Evolutionary conservation across 495 filamentous ascomycete genomes (phyloP), one percentile per base, ranked within the genome.

Genomic region (Penicillium mononematosum): DNA sequence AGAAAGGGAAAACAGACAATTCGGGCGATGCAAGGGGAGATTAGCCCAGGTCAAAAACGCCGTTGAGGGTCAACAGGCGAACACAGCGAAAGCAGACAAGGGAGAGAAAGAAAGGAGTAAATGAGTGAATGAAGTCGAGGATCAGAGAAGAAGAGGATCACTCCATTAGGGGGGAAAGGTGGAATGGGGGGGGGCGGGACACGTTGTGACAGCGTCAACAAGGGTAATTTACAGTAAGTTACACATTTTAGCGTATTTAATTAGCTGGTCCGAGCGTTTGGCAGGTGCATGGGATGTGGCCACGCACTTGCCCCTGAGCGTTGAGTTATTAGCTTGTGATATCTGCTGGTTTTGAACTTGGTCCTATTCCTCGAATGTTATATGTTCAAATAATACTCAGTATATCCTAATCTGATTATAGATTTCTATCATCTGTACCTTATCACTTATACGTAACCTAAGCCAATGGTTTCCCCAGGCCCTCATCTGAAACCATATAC

Each of bases 21-120:
- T 66, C 67, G 50, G 34, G 72, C 68, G 69, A 75, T 58, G 72
- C 69, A 75, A 76, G 70, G 73, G 68, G 69, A 63, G 7, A 55
- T 46, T 53, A 39, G 60, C 72, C 69, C 70, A 69, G 61, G 66
- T 69, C 61, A 55, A 69, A 60, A 52, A 55, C 53, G 57, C 53
- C 66, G 64, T 66, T 63, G 72, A 73, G 39, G 17, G 24, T 52
- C 50, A 52, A 52, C 50, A 41, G 36, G 22, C 58, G 64, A 69
- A 68, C 58, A 67, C 51, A 62, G 63, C 63, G 60, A 69, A 69
- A 68, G 61, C 68, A 70, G 66, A 60, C 51, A 60, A 61, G 59
- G 53, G 3, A 49, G 32, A 45, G 52, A 60, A 48, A 64, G 45
- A 61, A 59, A 56, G 53, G 58, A 65, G 43, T 56, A 59, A 61